phyloP scores from a whole-genome alignment of 1,139 yeast species.

The Yamadazyma siamensis region DNA sequence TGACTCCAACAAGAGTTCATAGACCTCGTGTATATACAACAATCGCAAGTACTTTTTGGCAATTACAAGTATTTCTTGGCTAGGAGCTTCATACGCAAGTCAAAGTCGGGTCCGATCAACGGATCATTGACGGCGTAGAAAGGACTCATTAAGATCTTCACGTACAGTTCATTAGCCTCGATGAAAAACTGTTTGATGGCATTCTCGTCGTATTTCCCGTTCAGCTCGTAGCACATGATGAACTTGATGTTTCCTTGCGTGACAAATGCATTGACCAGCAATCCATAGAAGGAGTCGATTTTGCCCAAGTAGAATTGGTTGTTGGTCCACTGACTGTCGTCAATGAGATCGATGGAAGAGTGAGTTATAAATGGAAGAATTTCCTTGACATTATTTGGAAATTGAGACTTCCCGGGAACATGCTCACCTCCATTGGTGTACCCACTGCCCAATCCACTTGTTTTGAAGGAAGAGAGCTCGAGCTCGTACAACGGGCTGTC shows the following conservation, averaged over 20 bases:
- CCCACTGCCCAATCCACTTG: no score
- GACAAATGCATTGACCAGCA: conserved; percentile 73
- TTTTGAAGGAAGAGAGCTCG: conserved; percentile 70
- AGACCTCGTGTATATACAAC: conserved; percentile 1
- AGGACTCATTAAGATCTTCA: conserved; percentile 82
- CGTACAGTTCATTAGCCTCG: conserved; percentile 84
- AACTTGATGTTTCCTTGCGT: conserved; percentile 88
- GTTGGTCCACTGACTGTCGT: conserved; percentile 81
- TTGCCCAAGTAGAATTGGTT: conserved; percentile 66
- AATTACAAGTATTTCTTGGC: conserved; percentile 70
- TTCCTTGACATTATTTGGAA: conserved; percentile 71
- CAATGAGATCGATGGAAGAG: conserved; percentile 83
- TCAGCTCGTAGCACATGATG: conserved; percentile 64
- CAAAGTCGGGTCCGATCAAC: conserved; percentile 73
- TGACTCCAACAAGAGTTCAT: not conserved
- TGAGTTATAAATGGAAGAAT: conserved; percentile 85
- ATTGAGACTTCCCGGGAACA: conserved; percentile 60
- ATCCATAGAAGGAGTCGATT: conserved; percentile 84
- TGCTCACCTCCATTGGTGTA: conserved; percentile 25
- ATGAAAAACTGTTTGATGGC: conserved; percentile 77
- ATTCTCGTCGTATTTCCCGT: conserved; percentile 55
- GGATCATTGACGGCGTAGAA: conserved; percentile 78
- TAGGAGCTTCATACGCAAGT: conserved; percentile 63
- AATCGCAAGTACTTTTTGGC: not conserved
- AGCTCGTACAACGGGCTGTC: conserved; percentile 87